Percentiles rank a stretch among this genome's conserved stretches.
phyloP scores from a whole-genome alignment of 2,329 filamentous ascomycete species.

The Colletotrichum cereale region DNA sequence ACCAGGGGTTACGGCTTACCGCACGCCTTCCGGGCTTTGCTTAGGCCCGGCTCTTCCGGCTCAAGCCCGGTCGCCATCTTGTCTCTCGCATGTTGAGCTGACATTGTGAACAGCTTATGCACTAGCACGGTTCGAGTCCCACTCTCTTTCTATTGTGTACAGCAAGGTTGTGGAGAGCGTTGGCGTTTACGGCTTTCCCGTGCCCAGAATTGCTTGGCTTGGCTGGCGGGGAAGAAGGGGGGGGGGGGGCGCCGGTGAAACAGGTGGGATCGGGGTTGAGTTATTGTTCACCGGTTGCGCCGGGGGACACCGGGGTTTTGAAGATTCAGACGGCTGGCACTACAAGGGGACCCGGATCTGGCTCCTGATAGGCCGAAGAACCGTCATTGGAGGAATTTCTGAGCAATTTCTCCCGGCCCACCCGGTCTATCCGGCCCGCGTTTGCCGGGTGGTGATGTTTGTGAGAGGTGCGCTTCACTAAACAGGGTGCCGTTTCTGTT shows the following conservation, averaged over 20 bases:
- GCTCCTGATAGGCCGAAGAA: constrained; percentile 24
- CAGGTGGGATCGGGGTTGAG: constrained; percentile 18
- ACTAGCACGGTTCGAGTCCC: background rate
- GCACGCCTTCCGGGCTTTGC: constrained; percentile 49
- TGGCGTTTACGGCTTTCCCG: background rate
- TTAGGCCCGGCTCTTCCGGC: constrained; percentile 33
- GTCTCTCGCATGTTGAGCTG: constrained; percentile 5
- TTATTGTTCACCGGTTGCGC: constrained; percentile 34
- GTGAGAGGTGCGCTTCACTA: background rate
- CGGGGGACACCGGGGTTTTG: constrained; percentile 33
- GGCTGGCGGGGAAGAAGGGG: background rate
- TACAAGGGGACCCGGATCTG: constrained; percentile 11
- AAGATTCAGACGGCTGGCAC: constrained; percentile 14
- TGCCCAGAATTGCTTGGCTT: background rate
- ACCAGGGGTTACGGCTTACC: constrained; percentile 42
- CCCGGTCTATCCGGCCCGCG: constrained; percentile 23
- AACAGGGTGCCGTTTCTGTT: background rate
- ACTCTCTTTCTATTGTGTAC: constrained; percentile 4
- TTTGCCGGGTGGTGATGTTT: constrained; percentile 21
- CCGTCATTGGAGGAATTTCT: constrained; percentile 34
- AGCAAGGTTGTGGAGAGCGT: background rate
- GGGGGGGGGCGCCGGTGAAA: constrained; percentile 16
- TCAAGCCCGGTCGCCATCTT: constrained; percentile 7
- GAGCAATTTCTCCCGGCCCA: constrained; percentile 21
- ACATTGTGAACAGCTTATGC: constrained; percentile 16